Base-by-base conservation (phyloP, 129 eudicot genomes). In the Smallanthus sonchifolius region DNA sequence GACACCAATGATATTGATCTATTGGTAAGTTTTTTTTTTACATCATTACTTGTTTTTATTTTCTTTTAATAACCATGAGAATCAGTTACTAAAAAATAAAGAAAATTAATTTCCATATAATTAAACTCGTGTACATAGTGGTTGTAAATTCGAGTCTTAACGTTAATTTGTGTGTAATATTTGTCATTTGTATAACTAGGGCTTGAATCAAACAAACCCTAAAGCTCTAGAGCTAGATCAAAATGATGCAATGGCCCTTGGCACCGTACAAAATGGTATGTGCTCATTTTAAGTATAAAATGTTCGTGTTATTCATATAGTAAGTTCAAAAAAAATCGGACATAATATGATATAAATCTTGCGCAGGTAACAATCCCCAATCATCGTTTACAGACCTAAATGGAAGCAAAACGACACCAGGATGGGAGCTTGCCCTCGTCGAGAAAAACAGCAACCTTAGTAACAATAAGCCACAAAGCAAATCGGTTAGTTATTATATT, bases 381-480 rank as follows among this genome's bases (percentile, higher is more conserved):
- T 38, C 66, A 2, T 65, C 73, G 19, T 75, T 52, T 32, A 65
- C 70, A 30, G 81, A 78, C 0, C 78, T 83, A 84, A 72, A 38
- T 7, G 87, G 85, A 48, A 80, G 85, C 8, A 84, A 88, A 42
- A 85, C 82, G 24, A 70, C 86, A 69, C 82, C 89, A 15, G 92
- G 91, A 69, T 92, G 97, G 97, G 97, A 92, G 74, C 75, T 89
- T 45, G 96, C 96, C 2, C 83, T 92, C 1, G 97, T 92, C 36
- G 85, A 88, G 1, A 71, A 86, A 55, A 95, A 90, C 28, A 87
- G 92, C 82, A 85, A 75, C 88, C 57, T 30, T 34, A 83, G 15
- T 56, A 77, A 63, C 74, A 83, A 48, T 34, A 49, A 79, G 5
- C 10, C 88, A 59, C 82, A 85, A 19, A 64, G 59, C 47, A 86